A percentile compares a stretch with the other conserved stretches of the same genome.
phyloP scores from a whole-genome alignment of 2,329 filamentous ascomycete species.

The Pseudogymnoascus sp. region DNA sequence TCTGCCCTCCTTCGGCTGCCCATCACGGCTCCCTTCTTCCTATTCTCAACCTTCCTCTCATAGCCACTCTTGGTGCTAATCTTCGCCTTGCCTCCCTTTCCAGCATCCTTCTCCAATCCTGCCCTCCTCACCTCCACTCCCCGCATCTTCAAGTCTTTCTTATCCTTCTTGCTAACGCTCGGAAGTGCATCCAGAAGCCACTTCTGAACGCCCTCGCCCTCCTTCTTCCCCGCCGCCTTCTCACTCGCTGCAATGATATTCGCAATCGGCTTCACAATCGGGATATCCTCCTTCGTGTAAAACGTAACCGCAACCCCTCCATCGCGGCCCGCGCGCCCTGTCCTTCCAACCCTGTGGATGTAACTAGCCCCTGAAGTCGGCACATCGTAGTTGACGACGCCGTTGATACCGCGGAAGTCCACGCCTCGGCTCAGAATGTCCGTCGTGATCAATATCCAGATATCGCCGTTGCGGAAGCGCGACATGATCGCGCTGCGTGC shows the following conservation, averaged over 20 bases:
- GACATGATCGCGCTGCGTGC: conserved; percentile 77
- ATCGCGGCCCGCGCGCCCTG: conserved; percentile 76
- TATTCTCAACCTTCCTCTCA: conserved; percentile 62
- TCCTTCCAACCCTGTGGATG: conserved; percentile 87
- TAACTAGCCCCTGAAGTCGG: conserved; percentile 85
- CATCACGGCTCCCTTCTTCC: conserved; percentile 53
- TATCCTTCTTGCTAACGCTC: conserved; percentile 72
- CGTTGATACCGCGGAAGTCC: conserved; percentile 91
- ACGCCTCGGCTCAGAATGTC: conserved; percentile 87
- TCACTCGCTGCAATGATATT: conserved; percentile 86
- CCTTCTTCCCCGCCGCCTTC: conserved; percentile 52
- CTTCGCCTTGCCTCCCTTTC: conserved; percentile 33
- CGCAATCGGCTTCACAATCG: conserved; percentile 80
- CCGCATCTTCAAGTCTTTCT: conserved; percentile 70
- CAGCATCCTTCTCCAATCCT: conserved; percentile 30
- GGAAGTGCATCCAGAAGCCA: conserved; percentile 88
- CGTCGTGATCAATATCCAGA: conserved; percentile 95
- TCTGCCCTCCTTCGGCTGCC: conserved; percentile 46
- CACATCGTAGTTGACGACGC: conserved; percentile 96
- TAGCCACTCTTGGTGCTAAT: conserved; percentile 81
- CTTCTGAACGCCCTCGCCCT: conserved; percentile 57
- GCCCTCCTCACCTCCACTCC: conserved; percentile 67
- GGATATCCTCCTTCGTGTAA: conserved; percentile 92
- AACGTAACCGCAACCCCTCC: conserved; percentile 88
- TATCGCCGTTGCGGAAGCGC: conserved; percentile 80